Base-by-base conservation (phyloP, 139 green algal species). In the Microglena sp. region DNA sequence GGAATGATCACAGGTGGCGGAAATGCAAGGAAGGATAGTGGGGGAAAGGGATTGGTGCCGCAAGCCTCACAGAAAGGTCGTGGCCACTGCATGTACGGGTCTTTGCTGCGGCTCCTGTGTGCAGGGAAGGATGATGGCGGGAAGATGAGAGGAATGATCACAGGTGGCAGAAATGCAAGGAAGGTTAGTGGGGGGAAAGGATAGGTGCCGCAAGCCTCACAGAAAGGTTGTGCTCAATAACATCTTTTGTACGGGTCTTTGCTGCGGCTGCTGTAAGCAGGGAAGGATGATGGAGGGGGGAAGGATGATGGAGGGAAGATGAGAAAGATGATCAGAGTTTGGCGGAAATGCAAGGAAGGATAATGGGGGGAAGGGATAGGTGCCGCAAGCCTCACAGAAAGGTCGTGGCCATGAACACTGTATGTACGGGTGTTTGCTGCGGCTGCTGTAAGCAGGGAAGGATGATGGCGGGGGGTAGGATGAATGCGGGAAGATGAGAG, bases 21-120 rank as follows among this genome's bases (percentile, higher is more conserved):
- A n/a, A n/a, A n/a, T n/a, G n/a, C n/a, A n/a, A n/a, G n/a, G n/a
- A n/a, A n/a, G n/a, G n/a, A n/a, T n/a, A n/a, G n/a, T n/a, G n/a
- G 84, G 24, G 89, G 89, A 67, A 94, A 95, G 5, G 76, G 77
- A 55, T 85, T 64, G 21, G 64, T 55, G 18, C 86, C 87, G 67
- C 85, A 84, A 0, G 67, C 72, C 45, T 86, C 70, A 33, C 40
- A 95, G 70, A 95, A 95, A 65, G 63, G 3, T 82, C 89, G 61
- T 88, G 88, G 24, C 97, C 82, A 45, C 97, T 87, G 67, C 92
- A 95, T 15, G 69, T 72, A 67, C 87, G 88, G n/a, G n/a, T n/a
- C 60, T 83, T 82, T 61, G 66, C 46, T 45, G 62, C 53, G 50
- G 55, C 28, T 30, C 54, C 62, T 71, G 57, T 36, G 59, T 22